These are phyloP conservation scores for Perilla frutescens DNA, from an alignment of 257 asterid genomes.

Conservation along the genomic window DNA sequence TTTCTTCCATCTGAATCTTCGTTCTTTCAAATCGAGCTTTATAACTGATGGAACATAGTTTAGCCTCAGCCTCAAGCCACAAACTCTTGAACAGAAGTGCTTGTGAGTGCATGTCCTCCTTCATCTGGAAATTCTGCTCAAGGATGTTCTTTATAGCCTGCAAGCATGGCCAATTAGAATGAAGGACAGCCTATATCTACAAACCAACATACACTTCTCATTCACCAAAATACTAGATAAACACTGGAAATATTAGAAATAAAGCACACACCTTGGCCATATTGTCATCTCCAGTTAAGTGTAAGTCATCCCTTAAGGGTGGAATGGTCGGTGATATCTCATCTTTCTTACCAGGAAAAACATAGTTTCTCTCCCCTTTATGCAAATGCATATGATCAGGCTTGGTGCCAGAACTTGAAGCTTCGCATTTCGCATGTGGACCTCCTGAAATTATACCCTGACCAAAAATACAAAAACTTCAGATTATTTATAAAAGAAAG, in stretches of 20 bases:
- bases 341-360: conserved; percentile 46
- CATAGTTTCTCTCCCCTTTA: conserved; percentile 34
- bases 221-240: not conserved
- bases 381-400: conserved; percentile 37
- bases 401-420: conserved; percentile 32
- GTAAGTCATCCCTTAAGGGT: conserved; percentile 46
- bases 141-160: conserved; percentile 86
- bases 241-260: not conserved
- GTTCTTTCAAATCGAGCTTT: conserved; percentile 78
- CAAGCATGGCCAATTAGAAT: conserved; percentile 34
- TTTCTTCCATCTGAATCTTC: conserved; percentile 69
- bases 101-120: conserved; percentile 64
- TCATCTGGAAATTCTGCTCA: conserved; percentile 62
- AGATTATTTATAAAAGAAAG: conserved; percentile 22
- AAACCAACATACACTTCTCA: conserved; percentile 7
- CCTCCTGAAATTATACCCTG: conserved; percentile 52
- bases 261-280: conserved; percentile 62
- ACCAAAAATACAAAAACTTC: conserved; percentile 3
- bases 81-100: conserved; percentile 74
- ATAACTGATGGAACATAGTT: conserved; percentile 74
- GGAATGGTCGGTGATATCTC: conserved; percentile 43
- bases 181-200: conserved; percentile 11
- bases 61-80: conserved; percentile 98
- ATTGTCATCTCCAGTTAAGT: conserved; percentile 50
- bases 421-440: conserved; percentile 40